These are phyloP conservation scores for Boletus sp. DNA, from an alignment of 768 basidiomycete genomes.

Conservation along the genomic window DNA sequence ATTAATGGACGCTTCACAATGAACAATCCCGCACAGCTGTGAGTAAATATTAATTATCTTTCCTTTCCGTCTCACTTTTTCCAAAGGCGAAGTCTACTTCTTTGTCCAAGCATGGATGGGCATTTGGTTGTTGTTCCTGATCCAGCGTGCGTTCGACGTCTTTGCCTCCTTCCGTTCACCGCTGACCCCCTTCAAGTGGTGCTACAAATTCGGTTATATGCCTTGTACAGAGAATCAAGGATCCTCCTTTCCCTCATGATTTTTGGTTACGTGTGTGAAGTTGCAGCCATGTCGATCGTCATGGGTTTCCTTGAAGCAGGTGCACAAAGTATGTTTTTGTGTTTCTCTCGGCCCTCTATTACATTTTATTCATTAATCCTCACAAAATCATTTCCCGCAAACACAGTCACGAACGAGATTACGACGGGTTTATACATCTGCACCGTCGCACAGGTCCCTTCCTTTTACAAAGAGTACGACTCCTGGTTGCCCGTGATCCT, in stretches of 20 bases:
- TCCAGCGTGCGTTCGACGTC: background rate
- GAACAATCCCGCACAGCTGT: background rate
- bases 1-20: background rate
- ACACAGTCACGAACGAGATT: background rate
- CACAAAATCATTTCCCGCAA: background rate
- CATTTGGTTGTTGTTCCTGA: background rate
- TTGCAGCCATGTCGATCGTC: background rate
- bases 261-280: constrained; percentile 2
- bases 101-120: constrained; percentile 3
- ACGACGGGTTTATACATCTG: background rate
- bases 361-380: background rate
- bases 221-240: constrained; percentile 8
- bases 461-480: background rate
- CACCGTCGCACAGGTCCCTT: background rate
- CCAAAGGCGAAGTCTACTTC: constrained; percentile 13
- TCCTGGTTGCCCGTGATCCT: background rate
- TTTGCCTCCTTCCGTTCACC: background rate
- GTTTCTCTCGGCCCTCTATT: background rate
- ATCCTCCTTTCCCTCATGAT: constrained; percentile 3
- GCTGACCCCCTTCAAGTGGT: constrained; percentile 4
- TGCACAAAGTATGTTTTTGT: background rate
- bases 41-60: background rate
- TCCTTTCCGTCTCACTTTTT: background rate
- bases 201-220: constrained; percentile 14
- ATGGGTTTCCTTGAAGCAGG: no score